Percentiles rank a stretch among this genome's conserved stretches.
phyloP scores from a whole-genome alignment of 83 land plant genomes.

The Thuja plicata region DNA sequence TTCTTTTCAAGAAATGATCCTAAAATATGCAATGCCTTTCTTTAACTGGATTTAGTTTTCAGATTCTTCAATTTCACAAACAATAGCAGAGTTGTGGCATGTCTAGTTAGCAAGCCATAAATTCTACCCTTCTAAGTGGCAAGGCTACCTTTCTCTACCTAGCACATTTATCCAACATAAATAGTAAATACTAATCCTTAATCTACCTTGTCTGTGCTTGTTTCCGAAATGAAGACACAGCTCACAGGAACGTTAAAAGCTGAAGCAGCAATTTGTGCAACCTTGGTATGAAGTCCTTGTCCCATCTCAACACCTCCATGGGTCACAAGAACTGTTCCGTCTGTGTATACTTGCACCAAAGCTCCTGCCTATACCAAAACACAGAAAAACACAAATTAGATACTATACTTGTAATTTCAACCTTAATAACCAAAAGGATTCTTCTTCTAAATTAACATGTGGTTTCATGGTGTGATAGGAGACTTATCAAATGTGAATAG shows the following conservation, averaged over 20 bases:
- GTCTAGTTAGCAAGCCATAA: not conserved
- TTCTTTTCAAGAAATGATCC: not conserved
- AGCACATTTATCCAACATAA: not conserved
- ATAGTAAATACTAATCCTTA: not conserved
- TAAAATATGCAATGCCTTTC: not conserved
- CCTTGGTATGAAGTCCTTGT: slow-evolving; percentile 95
- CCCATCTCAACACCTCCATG: slow-evolving; percentile 99
- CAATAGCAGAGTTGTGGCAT: not conserved
- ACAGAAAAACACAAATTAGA: not conserved
- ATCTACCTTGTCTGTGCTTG: slow-evolving; percentile 94
- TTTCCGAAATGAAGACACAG: slow-evolving; percentile 93
- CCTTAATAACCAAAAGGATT: not conserved
- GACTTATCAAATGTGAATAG: not conserved
- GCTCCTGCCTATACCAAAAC: slow-evolving; percentile 80
- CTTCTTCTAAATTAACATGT: not conserved
- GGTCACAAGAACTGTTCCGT: slow-evolving; percentile 95
- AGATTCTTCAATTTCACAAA: not conserved
- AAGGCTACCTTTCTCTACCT: not conserved
- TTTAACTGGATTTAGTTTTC: not conserved
- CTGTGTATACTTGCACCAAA: slow-evolving; percentile 93
- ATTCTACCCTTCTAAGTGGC: not conserved
- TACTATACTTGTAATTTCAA: not conserved
- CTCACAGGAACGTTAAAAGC: slow-evolving; percentile 79
- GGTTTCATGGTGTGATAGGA: not conserved
- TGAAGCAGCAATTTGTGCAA: slow-evolving; percentile 94